phyloP scores from a whole-genome alignment of 2,329 filamentous ascomycete genomes.

The Trichoderma sp. region DNA sequence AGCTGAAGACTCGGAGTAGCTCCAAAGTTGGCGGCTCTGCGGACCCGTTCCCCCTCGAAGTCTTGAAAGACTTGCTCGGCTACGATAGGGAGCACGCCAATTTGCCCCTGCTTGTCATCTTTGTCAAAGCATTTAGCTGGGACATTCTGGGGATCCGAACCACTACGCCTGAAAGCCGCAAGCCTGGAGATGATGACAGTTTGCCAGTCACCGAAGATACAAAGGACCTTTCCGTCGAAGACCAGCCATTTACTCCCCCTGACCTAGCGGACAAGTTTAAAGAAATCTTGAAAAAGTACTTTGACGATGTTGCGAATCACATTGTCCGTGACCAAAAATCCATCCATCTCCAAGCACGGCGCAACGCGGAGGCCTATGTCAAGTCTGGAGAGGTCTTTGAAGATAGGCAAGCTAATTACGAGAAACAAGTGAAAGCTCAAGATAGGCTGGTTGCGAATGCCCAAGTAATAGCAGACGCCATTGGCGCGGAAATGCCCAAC shows the following conservation, averaged over 20 bases:
- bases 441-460: conserved; percentile 89
- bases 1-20: conserved; percentile 56
- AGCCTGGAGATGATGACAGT: conserved; percentile 80
- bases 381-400: conserved; percentile 98
- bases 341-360: conserved; percentile 80
- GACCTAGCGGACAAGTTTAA: conserved; percentile 84
- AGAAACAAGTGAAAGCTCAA: conserved; percentile 88
- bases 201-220: conserved; percentile 58
- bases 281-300: conserved; percentile 82
- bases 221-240: conserved; percentile 51
- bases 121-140: conserved; percentile 96
- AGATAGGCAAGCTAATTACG: conserved; percentile 92
- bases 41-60: conserved; percentile 93
- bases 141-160: conserved; percentile 84
- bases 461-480: conserved; percentile 83
- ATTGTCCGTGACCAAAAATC: conserved; percentile 89
- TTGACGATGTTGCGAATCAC: conserved; percentile 89
- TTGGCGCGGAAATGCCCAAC: conserved; percentile 92
- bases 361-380: conserved; percentile 97
- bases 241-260: conserved; percentile 72
- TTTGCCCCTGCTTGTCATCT: conserved; percentile 86
- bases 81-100: conserved; percentile 93
- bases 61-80: conserved; percentile 93
- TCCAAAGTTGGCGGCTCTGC: conserved; percentile 62
- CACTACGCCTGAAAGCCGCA: conserved; percentile 73